These are phyloP conservation scores for Arabis alpina DNA, from an alignment of 345 rosid species.

Conservation along the genomic window DNA sequence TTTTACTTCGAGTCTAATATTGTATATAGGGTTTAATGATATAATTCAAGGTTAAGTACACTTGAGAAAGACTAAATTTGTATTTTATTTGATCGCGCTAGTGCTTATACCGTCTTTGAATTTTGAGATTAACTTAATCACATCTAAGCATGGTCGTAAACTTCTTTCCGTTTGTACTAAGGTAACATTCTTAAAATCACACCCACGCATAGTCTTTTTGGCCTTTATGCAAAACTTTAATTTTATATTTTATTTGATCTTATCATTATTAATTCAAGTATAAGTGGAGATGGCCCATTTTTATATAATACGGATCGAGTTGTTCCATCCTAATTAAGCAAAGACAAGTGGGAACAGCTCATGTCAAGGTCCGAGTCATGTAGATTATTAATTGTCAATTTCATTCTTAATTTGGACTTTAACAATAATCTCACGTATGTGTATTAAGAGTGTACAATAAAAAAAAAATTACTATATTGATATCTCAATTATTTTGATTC, in stretches of 20 bases:
- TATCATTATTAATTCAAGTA: conserved; percentile 1
- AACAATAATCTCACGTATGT: conserved; percentile 37
- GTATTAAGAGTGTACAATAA: conserved; percentile 27
- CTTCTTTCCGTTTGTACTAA: conserved; percentile 26
- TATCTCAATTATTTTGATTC: conserved; percentile 44
- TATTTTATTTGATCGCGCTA: conserved; percentile 3
- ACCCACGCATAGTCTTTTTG: conserved; percentile 11
- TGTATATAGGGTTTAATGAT: conserved; percentile 13
- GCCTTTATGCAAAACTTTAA: conserved; percentile 25
- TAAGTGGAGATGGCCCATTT: conserved; percentile 39
- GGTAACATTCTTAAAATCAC: conserved; percentile 16
- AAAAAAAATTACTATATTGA: conserved; percentile 32
- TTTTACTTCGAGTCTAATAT: conserved; percentile 24
- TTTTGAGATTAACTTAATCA: conserved; percentile 17
- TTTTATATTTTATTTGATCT: background rate
- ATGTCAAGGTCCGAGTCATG: conserved; percentile 33
- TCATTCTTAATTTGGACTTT: conserved; percentile 34
- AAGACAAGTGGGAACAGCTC: conserved; percentile 47
- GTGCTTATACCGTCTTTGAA: conserved; percentile 12
- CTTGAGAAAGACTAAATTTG: conserved; percentile 33
- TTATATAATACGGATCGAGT: conserved; percentile 22
- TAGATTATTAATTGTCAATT: conserved; percentile 31
- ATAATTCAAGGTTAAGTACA: conserved; percentile 37
- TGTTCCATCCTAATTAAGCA: conserved; percentile 42
- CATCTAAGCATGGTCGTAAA: conserved; percentile 15